Conservation (phyloP, 2,329 filamentous ascomycete genomes). For the Aureobasidium mangrovei region DNA sequence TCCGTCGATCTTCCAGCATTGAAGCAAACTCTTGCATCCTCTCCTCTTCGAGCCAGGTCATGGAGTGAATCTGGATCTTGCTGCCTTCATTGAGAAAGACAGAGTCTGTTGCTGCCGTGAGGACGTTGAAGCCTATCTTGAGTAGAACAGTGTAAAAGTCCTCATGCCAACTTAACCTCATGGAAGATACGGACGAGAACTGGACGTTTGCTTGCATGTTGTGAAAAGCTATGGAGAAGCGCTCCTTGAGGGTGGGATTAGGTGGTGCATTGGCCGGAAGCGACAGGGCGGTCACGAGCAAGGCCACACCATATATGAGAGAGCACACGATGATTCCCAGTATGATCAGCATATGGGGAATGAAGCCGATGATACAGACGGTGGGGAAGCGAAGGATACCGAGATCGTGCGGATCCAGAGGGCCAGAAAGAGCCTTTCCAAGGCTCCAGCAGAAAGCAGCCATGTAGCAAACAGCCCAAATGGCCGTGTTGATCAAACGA, state of each 20-base stretch:
- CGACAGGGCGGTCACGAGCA: slow-evolving; percentile 65
- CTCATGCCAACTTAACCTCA: slow-evolving; percentile 76
- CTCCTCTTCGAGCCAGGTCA: slow-evolving; percentile 90
- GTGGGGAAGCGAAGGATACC: slow-evolving; percentile 82
- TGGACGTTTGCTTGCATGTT: slow-evolving; percentile 92
- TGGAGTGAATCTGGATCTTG: slow-evolving; percentile 60
- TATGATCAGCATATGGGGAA: slow-evolving; percentile 85
- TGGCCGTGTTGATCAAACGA: slow-evolving; percentile 74
- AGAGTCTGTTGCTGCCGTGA: slow-evolving; percentile 90
- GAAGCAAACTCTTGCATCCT: slow-evolving; percentile 61
- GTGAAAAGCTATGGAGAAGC: slow-evolving; percentile 62
- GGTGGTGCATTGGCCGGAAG: slow-evolving; percentile 44
- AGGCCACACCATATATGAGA: slow-evolving; percentile 66
- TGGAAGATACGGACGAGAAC: slow-evolving; percentile 54
- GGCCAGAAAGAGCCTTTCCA: slow-evolving; percentile 32
- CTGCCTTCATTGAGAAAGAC: slow-evolving; percentile 91
- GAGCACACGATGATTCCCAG: slow-evolving; percentile 67
- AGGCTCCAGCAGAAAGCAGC: slow-evolving; percentile 71
- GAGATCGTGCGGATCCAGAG: slow-evolving; percentile 49
- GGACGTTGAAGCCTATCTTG: slow-evolving; percentile 74
- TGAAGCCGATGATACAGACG: slow-evolving; percentile 88
- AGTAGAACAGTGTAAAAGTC: slow-evolving; percentile 92
- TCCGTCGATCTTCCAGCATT: slow-evolving; percentile 31
- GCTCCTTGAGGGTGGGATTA: slow-evolving; percentile 44
- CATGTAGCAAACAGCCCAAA: slow-evolving; percentile 92